Evolutionary conservation across 805 yeast genomes (phyloP).

Genomic region (Suhomyces vadensis): DNA sequence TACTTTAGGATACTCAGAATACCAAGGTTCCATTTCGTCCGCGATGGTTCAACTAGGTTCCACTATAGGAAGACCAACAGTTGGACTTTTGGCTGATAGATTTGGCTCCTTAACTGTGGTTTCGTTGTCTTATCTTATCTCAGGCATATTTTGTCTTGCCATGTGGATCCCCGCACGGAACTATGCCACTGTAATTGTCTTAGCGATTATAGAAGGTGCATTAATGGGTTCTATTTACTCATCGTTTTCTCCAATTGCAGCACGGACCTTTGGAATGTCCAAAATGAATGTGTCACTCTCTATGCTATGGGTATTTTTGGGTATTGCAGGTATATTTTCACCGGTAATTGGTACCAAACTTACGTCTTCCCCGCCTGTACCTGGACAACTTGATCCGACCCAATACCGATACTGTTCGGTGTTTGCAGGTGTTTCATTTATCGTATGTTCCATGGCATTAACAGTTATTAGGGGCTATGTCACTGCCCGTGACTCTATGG

Average conservation of each 20-base stretch:
- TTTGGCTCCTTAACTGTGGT: conserved; percentile 18
- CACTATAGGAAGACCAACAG: conserved; percentile 20
- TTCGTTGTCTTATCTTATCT: conserved; percentile 17
- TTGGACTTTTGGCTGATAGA: conserved; percentile 20
- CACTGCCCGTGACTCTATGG: conserved; percentile 14
- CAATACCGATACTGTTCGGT: conserved; percentile 22
- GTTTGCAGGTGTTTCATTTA: conserved; percentile 22
- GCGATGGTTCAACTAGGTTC: conserved; percentile 28
- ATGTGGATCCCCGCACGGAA: conserved; percentile 28
- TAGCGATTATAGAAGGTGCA: conserved; percentile 18
- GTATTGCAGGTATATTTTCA: conserved; percentile 22
- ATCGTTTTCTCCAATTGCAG: conserved; percentile 20
- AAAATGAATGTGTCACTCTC: conserved; percentile 21
- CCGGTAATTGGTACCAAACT: conserved; percentile 25
- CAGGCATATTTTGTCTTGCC: conserved; percentile 20
- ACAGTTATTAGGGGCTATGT: conserved; percentile 24
- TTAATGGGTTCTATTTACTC: conserved; percentile 25
- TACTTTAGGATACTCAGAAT: conserved; percentile 21
- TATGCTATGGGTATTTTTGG: conserved; percentile 24
- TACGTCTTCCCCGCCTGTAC: conserved; percentile 13
- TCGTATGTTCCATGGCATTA: conserved; percentile 16
- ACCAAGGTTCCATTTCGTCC: conserved; percentile 26
- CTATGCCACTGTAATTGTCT: conserved; percentile 18
- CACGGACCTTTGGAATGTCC: conserved; percentile 20
- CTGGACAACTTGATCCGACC: conserved; percentile 12